Base-by-base conservation (phyloP, 2,329 filamentous ascomycete genomes). In the Apiospora arundinis region DNA sequence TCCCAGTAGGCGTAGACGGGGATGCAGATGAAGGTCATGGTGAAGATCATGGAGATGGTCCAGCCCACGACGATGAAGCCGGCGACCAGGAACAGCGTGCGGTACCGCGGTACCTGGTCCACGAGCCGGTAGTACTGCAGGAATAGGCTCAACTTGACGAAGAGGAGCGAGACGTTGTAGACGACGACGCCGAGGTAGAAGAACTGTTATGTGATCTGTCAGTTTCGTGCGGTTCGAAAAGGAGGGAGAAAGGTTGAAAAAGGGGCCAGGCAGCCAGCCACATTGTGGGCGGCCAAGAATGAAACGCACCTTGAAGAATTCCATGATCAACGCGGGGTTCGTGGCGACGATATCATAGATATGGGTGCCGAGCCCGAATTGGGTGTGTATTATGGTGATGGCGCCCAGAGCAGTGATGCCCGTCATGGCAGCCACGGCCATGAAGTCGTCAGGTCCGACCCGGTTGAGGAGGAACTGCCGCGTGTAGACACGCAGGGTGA, bases 71-170 rank as follows among this genome's bases (percentile, higher is more conserved):
- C 73, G 0, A 75, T 2, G 18, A 63, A 68, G 72, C 75, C 75
- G 8, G 72, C 68, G 4, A 14, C 18, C 40, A 76, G 65, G 52
- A 74, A 77, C 18, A 73, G 70, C 25, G 70, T 8, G 28, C 72
- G 70, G 40, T 76, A 77, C 16, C 70, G 70, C 1, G 74, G 72
- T 11, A 75, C 69, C 52, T 76, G 72, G 65, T 74, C 72, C 21
- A 77, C 73, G 60, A 77, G 60, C 44, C 74, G 73, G 67, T 75
- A 77, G 45, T 77, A 77, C 66, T 76, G 75, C 72, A 76, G 74
- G 72, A 77, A 76, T 32, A 77, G 67, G 66, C 72, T 75, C 69
- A 75, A 72, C 70, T 77, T 77, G 28, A 76, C 71, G 9, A 74
- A 44, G 60, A 77, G 49, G 4, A 77, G 67, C 7, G 75, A 71